Base-by-base conservation (phyloP, 768 basidiomycete genomes). In the Kwoniella bestiolae region DNA sequence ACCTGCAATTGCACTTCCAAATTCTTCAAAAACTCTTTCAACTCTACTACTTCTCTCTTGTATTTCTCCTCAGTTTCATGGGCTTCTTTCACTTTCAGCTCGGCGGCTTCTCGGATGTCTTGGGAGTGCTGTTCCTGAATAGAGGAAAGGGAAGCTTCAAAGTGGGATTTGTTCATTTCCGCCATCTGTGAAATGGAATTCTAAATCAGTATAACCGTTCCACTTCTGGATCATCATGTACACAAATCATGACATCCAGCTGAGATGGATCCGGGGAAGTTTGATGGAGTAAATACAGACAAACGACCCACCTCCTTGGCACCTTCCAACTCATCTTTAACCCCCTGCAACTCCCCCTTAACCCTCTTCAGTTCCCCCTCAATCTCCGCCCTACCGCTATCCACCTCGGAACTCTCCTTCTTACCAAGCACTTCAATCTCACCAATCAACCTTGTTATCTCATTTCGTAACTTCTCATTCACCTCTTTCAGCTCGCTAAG, bases 141-240 rank as follows among this genome's bases (percentile, higher is more conserved):
- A 34, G 67, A 62, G 14, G 60, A 58, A 4, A 75, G 61, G 1
- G 70, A 61, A 14, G 58, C 52, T 41, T 69, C 59, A 58, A 75
- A 75, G 53, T 72, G 70, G 7, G 60, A 61, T 58, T 73, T 76
- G 66, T 76, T 76, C 74, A 76, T 73, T 46, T 69, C 72, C 11
- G 73, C 55, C n/a, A 68, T 66, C 74, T 76, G 53, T 16, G 29
- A 31, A 35, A 35, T 5, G 21, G 38, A 50, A 29, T n/a, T n/a
- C n/a, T n/a, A n/a, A n/a, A n/a, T n/a, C n/a, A n/a, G n/a, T n/a
- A n/a, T n/a, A n/a, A n/a, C n/a, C n/a, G n/a, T n/a, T n/a, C n/a
- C n/a, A n/a, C n/a, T n/a, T n/a, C n/a, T n/a, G n/a, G n/a, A n/a
- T n/a, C n/a, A n/a, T n/a, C n/a, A n/a, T n/a, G n/a, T n/a, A n/a